Evolutionary conservation across 805 yeast genomes (phyloP).

Genomic region (Saccharomycopsis malanga): DNA sequence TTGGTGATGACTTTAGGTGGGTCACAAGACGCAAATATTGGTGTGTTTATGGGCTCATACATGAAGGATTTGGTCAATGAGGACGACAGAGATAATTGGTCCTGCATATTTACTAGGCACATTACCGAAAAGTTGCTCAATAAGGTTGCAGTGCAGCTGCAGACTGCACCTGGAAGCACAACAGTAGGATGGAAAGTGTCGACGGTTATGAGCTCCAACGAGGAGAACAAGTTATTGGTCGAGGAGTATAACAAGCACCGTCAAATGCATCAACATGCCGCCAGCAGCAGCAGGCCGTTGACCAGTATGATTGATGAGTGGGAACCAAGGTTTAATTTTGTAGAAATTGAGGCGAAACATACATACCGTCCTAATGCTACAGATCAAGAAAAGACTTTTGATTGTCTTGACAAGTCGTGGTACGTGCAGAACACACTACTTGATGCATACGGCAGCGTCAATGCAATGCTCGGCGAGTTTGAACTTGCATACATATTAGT

Average conservation of each 20-base stretch:
- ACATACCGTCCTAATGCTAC: slow-evolving; percentile 33
- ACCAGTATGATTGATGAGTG: neutral
- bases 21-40: neutral
- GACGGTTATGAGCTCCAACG: slow-evolving; percentile 5
- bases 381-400: slow-evolving; percentile 39
- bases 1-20: neutral
- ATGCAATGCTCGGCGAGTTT: slow-evolving; percentile 42
- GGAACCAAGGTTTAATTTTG: slow-evolving; percentile 25
- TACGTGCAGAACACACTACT: slow-evolving; percentile 35
- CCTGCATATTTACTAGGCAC: neutral
- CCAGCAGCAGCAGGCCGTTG: neutral
- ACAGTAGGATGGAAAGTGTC: neutral
- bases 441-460: slow-evolving; percentile 9
- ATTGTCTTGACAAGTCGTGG: slow-evolving; percentile 57
- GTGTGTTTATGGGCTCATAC: neutral
- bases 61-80: neutral
- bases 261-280: neutral
- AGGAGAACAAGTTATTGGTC: slow-evolving; percentile 2
- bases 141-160: neutral
- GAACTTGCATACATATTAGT: slow-evolving; percentile 44
- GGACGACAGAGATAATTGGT: neutral
- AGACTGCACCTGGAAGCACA: neutral
- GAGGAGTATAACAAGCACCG: neutral
- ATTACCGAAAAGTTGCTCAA: neutral
- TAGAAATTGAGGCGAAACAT: slow-evolving; percentile 30